phyloP scores from a whole-genome alignment of 2,329 filamentous ascomycete species.

The Coniochaeta pulveracea region DNA sequence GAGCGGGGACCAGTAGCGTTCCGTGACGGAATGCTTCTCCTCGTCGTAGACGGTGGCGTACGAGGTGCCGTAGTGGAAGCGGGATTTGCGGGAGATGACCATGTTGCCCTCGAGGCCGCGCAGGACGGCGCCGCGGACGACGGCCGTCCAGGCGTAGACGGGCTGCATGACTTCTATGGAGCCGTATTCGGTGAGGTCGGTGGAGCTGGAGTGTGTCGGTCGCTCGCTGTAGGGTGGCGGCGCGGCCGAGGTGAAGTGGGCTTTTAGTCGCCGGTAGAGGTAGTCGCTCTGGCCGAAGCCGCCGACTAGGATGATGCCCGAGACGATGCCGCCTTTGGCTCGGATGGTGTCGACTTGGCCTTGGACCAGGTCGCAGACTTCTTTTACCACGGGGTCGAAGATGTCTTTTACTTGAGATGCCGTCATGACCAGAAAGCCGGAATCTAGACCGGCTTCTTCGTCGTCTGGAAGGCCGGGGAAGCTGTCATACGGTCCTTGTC shows the following conservation, averaged over 20 bases:
- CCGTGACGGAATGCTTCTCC: constrained; percentile 58
- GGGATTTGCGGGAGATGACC: constrained; percentile 62
- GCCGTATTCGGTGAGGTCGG: constrained; percentile 29
- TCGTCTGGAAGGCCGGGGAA: constrained; percentile 70
- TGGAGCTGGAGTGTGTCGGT: constrained; percentile 49
- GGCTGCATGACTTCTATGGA: constrained; percentile 74
- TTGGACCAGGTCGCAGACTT: constrained; percentile 56
- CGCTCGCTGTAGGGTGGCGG: constrained; percentile 56
- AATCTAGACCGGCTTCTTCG: constrained; percentile 62
- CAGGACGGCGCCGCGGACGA: constrained; percentile 66
- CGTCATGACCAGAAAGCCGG: constrained; percentile 64
- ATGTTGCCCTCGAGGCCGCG: constrained; percentile 68
- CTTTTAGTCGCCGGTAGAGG: constrained; percentile 59
- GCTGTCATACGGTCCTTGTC: constrained; percentile 20
- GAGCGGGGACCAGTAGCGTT: constrained; percentile 68
- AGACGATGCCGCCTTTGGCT: constrained; percentile 48
- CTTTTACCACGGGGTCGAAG: constrained; percentile 63
- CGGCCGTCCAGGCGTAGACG: constrained; percentile 71
- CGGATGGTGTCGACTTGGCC: constrained; percentile 56
- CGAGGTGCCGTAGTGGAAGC: constrained; percentile 70
- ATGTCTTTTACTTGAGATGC: constrained; percentile 60
- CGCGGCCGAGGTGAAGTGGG: constrained; percentile 50
- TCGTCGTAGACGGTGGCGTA: constrained; percentile 76
- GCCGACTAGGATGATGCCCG: constrained; percentile 70
- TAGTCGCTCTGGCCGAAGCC: constrained; percentile 75